A percentile compares a stretch with the other conserved stretches of the same genome.
phyloP scores from a whole-genome alignment of 345 rosid species.

The Populus tremula region DNA sequence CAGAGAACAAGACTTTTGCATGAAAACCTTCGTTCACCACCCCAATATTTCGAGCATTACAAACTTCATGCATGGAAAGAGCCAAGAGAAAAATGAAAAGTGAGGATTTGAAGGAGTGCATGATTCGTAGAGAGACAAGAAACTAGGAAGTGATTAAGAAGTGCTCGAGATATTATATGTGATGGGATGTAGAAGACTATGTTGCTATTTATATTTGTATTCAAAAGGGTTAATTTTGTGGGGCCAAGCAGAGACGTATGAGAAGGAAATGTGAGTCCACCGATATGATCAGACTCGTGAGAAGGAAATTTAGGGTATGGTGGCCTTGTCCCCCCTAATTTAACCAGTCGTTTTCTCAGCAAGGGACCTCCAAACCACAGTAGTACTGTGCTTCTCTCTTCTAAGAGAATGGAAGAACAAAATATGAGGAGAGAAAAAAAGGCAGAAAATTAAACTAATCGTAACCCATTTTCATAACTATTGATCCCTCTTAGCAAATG shows the following conservation, averaged over 20 bases:
- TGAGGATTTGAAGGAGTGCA: constrained; percentile 14
- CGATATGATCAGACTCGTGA: background rate
- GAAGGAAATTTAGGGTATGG: background rate
- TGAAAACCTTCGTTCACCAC: background rate
- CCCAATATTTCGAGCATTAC: constrained; percentile 35
- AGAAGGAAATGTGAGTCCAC: background rate
- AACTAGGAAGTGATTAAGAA: no score
- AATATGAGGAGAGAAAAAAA: background rate
- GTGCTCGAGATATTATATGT: background rate
- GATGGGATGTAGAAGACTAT: background rate
- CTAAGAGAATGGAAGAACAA: no score
- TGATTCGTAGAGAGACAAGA: constrained; percentile 7
- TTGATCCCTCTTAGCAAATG: no score
- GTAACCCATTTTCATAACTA: no score
- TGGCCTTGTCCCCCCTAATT: no score
- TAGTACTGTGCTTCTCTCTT: background rate
- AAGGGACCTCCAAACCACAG: background rate
- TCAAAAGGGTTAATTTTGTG: background rate
- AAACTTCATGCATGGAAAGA: constrained; percentile 31
- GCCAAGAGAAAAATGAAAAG: constrained; percentile 25
- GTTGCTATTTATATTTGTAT: background rate
- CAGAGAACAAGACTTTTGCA: background rate
- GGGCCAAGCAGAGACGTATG: background rate
- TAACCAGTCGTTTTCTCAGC: background rate
- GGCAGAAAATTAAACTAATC: no score